phyloP scores from a whole-genome alignment of 2,329 filamentous ascomycete species.

The Pleochaeta shiraiana region DNA sequence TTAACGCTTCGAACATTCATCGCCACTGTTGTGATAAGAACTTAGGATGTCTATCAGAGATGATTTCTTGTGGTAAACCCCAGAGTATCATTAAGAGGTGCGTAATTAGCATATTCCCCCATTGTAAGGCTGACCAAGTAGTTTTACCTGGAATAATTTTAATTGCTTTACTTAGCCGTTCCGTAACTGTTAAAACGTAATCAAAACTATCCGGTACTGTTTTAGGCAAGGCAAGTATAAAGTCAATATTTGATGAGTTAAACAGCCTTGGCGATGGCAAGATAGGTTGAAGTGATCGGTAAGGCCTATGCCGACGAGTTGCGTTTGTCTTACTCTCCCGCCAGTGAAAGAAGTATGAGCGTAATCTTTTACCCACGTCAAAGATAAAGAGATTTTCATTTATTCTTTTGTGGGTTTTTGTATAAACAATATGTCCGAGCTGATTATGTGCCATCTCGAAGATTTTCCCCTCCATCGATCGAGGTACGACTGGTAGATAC shows the following conservation, averaged over 20 bases:
- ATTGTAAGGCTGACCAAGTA: neutral
- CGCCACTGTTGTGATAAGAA: neutral
- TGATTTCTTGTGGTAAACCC: neutral
- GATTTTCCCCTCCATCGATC: neutral
- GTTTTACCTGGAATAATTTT: neutral
- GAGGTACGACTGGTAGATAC: neutral
- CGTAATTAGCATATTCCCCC: neutral
- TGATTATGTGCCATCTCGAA: neutral
- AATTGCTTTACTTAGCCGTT: neutral
- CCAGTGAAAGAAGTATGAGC: neutral
- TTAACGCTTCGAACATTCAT: neutral
- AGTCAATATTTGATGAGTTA: neutral
- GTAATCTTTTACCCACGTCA: neutral
- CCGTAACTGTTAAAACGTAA: neutral
- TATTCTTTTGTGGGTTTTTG: neutral
- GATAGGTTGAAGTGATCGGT: neutral
- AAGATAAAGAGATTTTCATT: too few relatives aligned
- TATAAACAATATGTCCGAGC: neutral
- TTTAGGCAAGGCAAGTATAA: neutral
- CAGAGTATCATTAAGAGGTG: neutral
- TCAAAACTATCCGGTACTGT: neutral
- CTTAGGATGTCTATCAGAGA: conserved; percentile 1
- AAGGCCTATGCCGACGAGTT: neutral
- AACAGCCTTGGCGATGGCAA: neutral
- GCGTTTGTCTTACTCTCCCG: neutral